A percentile compares a stretch with the other conserved stretches of the same genome.
Conservation (phyloP, 2,329 filamentous ascomycete species). For the Penicillium sp. region DNA sequence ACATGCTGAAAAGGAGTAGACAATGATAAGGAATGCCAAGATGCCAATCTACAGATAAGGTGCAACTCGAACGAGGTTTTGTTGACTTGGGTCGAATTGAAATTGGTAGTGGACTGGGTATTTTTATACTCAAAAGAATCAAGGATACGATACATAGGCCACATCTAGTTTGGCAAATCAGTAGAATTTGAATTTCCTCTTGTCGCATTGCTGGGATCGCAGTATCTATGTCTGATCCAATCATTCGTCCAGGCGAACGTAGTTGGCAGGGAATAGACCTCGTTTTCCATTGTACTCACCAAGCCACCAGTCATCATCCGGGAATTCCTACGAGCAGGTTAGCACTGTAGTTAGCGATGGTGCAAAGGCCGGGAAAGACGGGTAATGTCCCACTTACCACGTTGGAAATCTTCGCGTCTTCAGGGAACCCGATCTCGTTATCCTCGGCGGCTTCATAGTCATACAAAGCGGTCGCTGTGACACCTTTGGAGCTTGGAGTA, state of each 20-base stretch:
- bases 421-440: conserved; percentile 77
- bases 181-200: background rate
- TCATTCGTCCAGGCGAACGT: conserved; percentile 37
- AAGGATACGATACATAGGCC: background rate
- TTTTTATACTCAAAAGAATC: background rate
- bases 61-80: background rate
- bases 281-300: conserved; percentile 70
- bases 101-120: background rate
- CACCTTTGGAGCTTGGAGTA: conserved; percentile 35
- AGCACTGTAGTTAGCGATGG: conserved; percentile 15
- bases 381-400: conserved; percentile 51
- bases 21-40: background rate
- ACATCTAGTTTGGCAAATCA: background rate
- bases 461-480: conserved; percentile 75
- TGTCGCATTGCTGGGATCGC: background rate
- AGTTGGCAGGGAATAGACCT: conserved; percentile 66
- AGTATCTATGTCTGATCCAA: background rate
- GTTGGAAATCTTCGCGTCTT: conserved; percentile 70
- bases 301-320: conserved; percentile 98
- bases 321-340: conserved; percentile 61
- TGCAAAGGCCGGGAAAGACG: background rate
- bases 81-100: background rate
- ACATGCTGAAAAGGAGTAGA: background rate
- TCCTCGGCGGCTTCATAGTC: conserved; percentile 97
- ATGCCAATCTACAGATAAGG: background rate